Conservation (phyloP, 805 yeast genomes). For the Jamesozyma lodderae region DNA sequence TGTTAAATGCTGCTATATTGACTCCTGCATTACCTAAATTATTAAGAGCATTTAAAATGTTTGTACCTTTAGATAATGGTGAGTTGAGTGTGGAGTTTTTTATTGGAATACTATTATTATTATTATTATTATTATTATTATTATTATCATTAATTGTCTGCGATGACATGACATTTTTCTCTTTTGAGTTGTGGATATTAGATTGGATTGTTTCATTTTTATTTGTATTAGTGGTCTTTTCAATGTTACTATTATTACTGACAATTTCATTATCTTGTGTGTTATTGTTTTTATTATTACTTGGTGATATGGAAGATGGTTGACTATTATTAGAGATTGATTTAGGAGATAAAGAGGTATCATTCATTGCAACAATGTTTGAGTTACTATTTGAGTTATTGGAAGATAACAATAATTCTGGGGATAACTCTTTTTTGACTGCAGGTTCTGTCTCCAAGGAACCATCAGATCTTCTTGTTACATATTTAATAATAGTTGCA, state of each 20-base stretch:
- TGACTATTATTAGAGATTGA: not conserved
- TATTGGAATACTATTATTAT: not conserved
- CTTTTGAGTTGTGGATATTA: no score
- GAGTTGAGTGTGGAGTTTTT: not conserved
- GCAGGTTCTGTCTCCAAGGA: conserved; percentile 2
- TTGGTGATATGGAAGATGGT: not conserved
- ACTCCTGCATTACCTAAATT: not conserved
- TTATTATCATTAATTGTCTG: not conserved
- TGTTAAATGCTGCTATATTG: not conserved
- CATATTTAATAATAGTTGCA: conserved; percentile 11
- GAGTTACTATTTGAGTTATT: not conserved
- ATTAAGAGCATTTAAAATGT: not conserved
- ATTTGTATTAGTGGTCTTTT: not conserved
- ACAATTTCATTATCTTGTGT: no score
- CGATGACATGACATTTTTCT: no score
- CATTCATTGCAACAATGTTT: not conserved
- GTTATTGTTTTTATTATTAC: not conserved
- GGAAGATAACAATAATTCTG: not conserved
- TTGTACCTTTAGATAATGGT: not conserved
- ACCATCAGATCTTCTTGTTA: conserved; percentile 13
- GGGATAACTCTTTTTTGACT: not conserved
- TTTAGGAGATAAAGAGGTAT: not conserved
- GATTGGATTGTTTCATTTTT: not conserved
- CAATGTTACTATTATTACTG: not conserved
- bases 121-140: not conserved